Base-by-base conservation (phyloP, 2,329 filamentous ascomycete genomes). In the Orbilia brochopaga region DNA sequence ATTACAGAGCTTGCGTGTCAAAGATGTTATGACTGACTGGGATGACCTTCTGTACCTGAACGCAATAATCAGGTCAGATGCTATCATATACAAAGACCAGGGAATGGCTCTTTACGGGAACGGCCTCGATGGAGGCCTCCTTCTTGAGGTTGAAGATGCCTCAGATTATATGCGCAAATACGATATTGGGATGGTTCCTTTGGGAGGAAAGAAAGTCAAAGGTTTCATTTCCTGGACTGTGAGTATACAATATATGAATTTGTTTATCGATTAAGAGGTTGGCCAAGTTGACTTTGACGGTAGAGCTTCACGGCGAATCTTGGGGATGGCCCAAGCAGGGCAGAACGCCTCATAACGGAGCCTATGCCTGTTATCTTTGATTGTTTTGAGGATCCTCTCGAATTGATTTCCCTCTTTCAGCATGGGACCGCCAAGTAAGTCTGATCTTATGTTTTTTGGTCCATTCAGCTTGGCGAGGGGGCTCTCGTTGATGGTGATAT, bases 181-280 rank as follows among this genome's bases (percentile, higher is more conserved):
- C 3, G 66, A 64, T 44, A 44, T 35, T 15, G 66, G 59, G 7
- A 70, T 70, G 66, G 17, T 64, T 30, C 66, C 66, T 8, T 30
- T 70, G 40, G 42, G 50, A 51, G 66, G 66, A 13, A 70, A 35
- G 42, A 70, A 70, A 21, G 54, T 70, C 17, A 44, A 35, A 21
- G 66, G 66, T 2, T 70, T 59, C 19, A 37, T 64, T 23, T 59
- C 59, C 19, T 70, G 66, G 66, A 70, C 23, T n/a, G 66, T 70
- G 44, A 55, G 66, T 60, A 21, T n/a, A 11, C 21, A 2, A 21
- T n/a, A 11, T 30, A 2, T 19, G 2, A 37, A 27, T 15, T 6
- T 27, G 5, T 1, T 13, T 2, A 30, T 15, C 19, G 30, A 7
- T 13, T 10, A 4, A 11, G 40, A 5, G 2, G 13, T 10, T 1